Conservation (phyloP, 352 stramenopile genomes). For the Pythium apleroticum region DNA sequence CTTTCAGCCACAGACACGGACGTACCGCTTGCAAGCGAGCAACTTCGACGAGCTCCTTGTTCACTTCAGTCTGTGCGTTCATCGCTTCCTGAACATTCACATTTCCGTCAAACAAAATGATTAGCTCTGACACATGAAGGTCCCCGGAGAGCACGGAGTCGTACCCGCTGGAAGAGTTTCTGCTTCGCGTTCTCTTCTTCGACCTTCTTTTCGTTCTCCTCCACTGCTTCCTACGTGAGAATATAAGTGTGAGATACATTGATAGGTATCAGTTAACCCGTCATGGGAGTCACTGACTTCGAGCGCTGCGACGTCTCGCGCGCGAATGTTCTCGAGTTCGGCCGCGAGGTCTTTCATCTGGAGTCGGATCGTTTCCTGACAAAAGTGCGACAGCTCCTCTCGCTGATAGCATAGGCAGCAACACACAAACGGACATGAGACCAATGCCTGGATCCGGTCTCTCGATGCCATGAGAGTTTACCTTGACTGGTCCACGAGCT, state of each 20-base stretch:
- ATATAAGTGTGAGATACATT: background rate
- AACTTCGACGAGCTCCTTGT: constrained; percentile 63
- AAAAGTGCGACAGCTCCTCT: constrained; percentile 66
- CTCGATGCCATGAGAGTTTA: constrained; percentile 30
- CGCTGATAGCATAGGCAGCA: no score
- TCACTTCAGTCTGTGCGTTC: constrained; percentile 57
- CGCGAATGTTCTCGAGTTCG: constrained; percentile 64
- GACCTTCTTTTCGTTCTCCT: constrained; percentile 53
- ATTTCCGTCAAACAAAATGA: background rate
- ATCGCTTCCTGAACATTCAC: constrained; percentile 36
- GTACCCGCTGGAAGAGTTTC: constrained; percentile 50
- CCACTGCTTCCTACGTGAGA: constrained; percentile 39
- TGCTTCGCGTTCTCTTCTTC: constrained; percentile 62
- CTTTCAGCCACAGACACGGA: no score
- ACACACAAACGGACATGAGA: background rate
- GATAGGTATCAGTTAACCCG: background rate
- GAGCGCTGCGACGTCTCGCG: constrained; percentile 41
- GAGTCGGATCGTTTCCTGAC: constrained; percentile 49
- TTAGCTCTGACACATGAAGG: background rate
- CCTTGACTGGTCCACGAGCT: constrained; percentile 58
- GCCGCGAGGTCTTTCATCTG: constrained; percentile 52
- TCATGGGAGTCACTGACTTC: constrained; percentile 14
- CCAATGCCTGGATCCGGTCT: no score
- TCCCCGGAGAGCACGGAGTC: background rate
- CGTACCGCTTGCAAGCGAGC: constrained; percentile 65